Conservation (phyloP, 179 eudicot species). For the Patellifolia procumbens region DNA sequence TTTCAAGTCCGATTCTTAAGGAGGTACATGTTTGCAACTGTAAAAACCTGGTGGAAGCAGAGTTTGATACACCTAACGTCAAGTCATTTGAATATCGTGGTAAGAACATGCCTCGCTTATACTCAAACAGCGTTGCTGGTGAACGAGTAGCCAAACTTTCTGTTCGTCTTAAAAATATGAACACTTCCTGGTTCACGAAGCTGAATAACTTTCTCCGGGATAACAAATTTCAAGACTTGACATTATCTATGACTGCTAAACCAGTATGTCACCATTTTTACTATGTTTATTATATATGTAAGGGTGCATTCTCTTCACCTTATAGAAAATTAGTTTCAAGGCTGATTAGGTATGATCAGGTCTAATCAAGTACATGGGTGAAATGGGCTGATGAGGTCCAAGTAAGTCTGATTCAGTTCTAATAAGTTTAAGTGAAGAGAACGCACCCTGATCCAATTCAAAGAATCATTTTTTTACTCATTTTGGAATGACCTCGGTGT, state of each 20-base stretch:
- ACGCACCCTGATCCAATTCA: neutral
- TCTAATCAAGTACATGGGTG: no score
- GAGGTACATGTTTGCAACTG: conserved; percentile 15
- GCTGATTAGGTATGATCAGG: no score
- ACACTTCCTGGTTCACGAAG: conserved; percentile 21
- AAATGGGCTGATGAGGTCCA: no score
- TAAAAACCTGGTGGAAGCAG: conserved; percentile 10
- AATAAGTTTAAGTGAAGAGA: no score
- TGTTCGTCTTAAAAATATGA: conserved; percentile 10
- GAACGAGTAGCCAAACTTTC: conserved; percentile 20
- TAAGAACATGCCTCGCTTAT: conserved; percentile 20
- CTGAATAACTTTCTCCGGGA: conserved; percentile 28
- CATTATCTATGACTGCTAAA: conserved; percentile 4
- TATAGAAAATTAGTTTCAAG: no score
- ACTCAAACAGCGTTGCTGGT: conserved; percentile 10
- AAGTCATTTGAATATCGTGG: conserved; percentile 20
- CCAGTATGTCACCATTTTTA: conserved; percentile 16
- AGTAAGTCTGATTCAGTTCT: no score
- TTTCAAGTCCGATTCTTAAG: conserved; percentile 25
- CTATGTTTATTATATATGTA: no score
- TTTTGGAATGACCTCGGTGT: neutral
- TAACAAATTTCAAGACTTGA: conserved; percentile 24
- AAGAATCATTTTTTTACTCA: neutral
- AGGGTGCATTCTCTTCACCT: no score
- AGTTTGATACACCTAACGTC: conserved; percentile 27